Evolutionary conservation across 768 basidiomycete species (phyloP), one percentile per base, ranked within the genome.

Genomic region (Leccinellum luteum): DNA sequence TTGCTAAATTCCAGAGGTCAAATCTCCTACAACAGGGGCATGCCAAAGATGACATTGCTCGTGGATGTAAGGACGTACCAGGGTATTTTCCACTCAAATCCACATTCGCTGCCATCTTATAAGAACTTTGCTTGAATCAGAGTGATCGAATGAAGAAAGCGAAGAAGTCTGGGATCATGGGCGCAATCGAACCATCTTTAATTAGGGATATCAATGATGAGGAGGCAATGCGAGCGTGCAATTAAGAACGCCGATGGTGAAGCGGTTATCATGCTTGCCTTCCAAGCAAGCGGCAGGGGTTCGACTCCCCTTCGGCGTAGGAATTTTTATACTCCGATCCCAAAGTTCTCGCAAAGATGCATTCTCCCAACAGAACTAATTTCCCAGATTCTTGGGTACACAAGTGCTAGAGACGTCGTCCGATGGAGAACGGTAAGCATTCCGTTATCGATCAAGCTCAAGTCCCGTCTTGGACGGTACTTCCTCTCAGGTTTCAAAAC

Each of bases 241-340:
- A 4, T n/a, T 4, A 25, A 3, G 25, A 25, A 80, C 79, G 70
- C 79, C 75, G 79, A 86, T 89, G 87, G 88, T 89, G 88, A 89
- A 89, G 85, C 80, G 87, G 88, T 88, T 89, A 89, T 89, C 87
- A 89, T 90, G 86, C 88, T 89, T 89, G 87, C 86, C 87, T 89
- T 89, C 87, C 87, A 89, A 79, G 77, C 78, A 78, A 79, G 83
- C 82, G 83, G 85, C 83, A 84, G 78, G 84, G 84, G 84, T 85
- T 85, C 84, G 84, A 85, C 81, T 85, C 84, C 84, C 84, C 79
- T 85, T 83, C 78, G 78, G 82, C 64, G 71, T 72, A 71, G 25
- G 25, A 4, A 25, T 2, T 25, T 25, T 25, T n/a, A n/a, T n/a
- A n/a, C n/a, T n/a, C n/a, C n/a, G n/a, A n/a, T n/a, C n/a, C n/a